A percentile compares a stretch with the other conserved stretches of the same genome.
These are phyloP conservation scores for Paraconiothyrium brasiliense DNA, from an alignment of 2,329 filamentous ascomycete genomes.

Conservation along the genomic window DNA sequence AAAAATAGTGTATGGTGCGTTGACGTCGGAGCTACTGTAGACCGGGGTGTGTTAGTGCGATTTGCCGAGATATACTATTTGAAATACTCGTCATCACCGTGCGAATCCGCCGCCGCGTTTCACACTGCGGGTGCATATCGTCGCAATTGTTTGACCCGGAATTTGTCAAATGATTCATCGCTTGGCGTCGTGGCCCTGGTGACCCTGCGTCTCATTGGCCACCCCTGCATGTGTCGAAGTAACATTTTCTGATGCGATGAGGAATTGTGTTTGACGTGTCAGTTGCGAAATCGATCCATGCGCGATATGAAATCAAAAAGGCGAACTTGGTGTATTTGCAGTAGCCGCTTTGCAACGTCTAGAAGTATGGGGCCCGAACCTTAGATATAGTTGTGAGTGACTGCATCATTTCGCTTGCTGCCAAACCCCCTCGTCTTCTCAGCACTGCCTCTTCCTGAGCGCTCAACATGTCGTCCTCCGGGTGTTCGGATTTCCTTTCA, in stretches of 20 bases:
- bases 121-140: constrained; percentile 18
- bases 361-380: background rate
- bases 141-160: constrained; percentile 23
- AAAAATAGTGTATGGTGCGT: constrained; percentile 21
- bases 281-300: background rate
- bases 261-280: constrained; percentile 5
- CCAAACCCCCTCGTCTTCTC: background rate
- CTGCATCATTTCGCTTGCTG: background rate
- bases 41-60: constrained; percentile 30
- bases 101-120: constrained; percentile 25
- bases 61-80: constrained; percentile 33
- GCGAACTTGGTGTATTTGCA: background rate
- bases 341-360: background rate
- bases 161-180: constrained; percentile 31
- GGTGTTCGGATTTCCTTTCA: constrained; percentile 26
- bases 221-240: constrained; percentile 14
- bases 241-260: background rate
- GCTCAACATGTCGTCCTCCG: constrained; percentile 26
- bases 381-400: background rate
- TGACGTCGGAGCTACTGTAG: constrained; percentile 21
- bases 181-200: constrained; percentile 26
- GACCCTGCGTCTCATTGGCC: constrained; percentile 8
- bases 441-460: constrained; percentile 2
- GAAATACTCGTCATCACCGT: constrained; percentile 37
- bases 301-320: constrained; percentile 3